Evolutionary conservation across 768 basidiomycete species (phyloP), one percentile per base, ranked within the genome.

Genomic region (button mushroom (Agaricus bisporus)): DNA sequence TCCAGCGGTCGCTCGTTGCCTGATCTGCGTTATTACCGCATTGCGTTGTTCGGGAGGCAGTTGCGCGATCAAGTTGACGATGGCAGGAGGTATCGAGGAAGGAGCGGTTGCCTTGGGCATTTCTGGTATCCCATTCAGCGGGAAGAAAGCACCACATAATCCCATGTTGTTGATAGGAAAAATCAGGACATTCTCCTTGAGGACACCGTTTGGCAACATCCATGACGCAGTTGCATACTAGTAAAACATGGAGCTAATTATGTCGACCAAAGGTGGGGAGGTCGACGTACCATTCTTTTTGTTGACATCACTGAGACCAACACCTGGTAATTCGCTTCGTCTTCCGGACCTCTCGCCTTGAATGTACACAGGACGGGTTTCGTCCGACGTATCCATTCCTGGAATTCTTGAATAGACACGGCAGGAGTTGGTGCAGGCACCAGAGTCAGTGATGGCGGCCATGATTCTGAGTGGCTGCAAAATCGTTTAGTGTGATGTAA

Each of bases 151-250:
- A 18, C 75, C 82, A 2, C 65, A 63, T n/a, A 83, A 64, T 18
- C 57, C 58, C 6, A 56, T 57, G 5, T 58, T 50, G 12, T 59
- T 57, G 15, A 70, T 51, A 1, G 76, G 64, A 55, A 85, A 79
- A 18, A 85, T 63, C 10, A 85, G 61, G 1, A 77, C 68, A 41
- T 77, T 78, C 22, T 70, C 71, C 26, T 73, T 72, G n/a, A 68
- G 65, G 18, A 56, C 61, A 0, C 77, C 79, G 11, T 64, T 67
- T 1, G 76, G 73, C 9, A 70, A 63, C 15, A 64, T 66, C 80
- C 82, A 83, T n/a, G 74, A 70, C 5, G 74, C 70, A 18, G 74
- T 66, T 15, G 79, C 80, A 48, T 72, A 83, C 81, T 83, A 54
- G 10, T 41, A 37, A 37, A 14, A 2, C 15, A 35, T n/a, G n/a